Evolutionary conservation across 169 alveolate species (phyloP), one percentile per base, ranked within the genome.

Genomic region (Plasmodium yoelii): DNA sequence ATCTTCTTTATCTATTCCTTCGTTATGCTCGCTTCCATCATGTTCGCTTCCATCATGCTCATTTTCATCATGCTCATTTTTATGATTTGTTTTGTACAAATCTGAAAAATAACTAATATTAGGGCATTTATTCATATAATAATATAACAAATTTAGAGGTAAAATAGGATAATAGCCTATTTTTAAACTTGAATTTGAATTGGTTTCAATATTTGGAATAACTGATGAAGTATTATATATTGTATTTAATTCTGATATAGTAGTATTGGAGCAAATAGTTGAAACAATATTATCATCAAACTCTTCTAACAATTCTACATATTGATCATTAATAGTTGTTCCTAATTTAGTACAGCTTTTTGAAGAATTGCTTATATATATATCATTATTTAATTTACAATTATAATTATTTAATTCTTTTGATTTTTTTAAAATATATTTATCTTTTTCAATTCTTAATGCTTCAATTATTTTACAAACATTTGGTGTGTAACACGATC

Each of bases 291-390:
- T 82, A 60, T 86, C 91, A 71, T 86, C 87, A 22, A 86, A 44
- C 22, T 86, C 91, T 86, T 86, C 91, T 47, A 86, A 18, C 59
- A 86, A 70, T 86, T 86, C 91, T 24, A 86, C 75, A 72, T 44
- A 86, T 10, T 59, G 59, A 39, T 86, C 19, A 57, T 68, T 86
- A 34, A 71, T 82, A 19, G 42, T 72, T 46, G 51, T 75, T 10
- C 91, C 91, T 22, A 86, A 34, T 12, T 67, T 44, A 5, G 68
- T 69, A 72, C 91, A 86, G 24, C 71, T 86, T 53, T 63, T 86
- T 42, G 91, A 57, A 12, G 91, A 46, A 7, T 86, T 59, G 9
- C 71, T 86, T 86, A 86, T 86, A 61, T 86, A 86, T 59, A 86
- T 71, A 72, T 86, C 91, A 73, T 86, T 86, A 51, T 86, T 69